These are phyloP conservation scores for Trichoderma pleuroti DNA, from an alignment of 2,329 filamentous ascomycete genomes.

Conservation along the genomic window DNA sequence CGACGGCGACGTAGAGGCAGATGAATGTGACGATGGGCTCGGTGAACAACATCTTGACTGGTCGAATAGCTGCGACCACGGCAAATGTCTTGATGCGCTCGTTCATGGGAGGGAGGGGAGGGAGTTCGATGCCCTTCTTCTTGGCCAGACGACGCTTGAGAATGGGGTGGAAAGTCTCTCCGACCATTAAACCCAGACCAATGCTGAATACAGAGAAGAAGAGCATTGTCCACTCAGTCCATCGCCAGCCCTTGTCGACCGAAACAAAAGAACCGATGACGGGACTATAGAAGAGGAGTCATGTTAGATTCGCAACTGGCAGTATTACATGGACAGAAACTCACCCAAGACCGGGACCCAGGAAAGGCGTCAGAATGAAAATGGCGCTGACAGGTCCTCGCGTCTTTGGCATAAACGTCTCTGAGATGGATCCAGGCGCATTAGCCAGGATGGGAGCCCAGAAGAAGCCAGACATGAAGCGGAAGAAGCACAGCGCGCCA, in stretches of 20 bases:
- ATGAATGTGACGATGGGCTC: conserved; percentile 61
- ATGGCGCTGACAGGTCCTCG: conserved; percentile 43
- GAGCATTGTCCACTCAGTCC: conserved; percentile 51
- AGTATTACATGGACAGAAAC: conserved; percentile 19
- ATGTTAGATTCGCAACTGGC: background rate
- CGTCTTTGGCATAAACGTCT: conserved; percentile 43
- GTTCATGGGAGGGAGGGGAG: conserved; percentile 25
- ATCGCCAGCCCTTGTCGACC: conserved; percentile 47
- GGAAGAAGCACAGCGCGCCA: conserved; percentile 47
- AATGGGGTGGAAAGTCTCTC: conserved; percentile 57
- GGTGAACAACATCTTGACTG: conserved; percentile 55
- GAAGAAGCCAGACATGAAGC: conserved; percentile 55
- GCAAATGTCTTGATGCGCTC: conserved; percentile 35
- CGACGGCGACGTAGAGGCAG: conserved; percentile 48
- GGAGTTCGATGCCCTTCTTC: conserved; percentile 32
- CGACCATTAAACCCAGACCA: conserved; percentile 38
- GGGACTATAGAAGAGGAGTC: conserved; percentile 31
- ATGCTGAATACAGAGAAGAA: conserved; percentile 43
- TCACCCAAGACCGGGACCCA: conserved; percentile 51
- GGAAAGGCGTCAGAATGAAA: conserved; percentile 50
- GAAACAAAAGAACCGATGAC: conserved; percentile 48
- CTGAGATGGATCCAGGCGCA: conserved; percentile 47
- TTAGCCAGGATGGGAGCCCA: conserved; percentile 49
- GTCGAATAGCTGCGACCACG: conserved; percentile 45
- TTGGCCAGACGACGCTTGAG: conserved; percentile 39